phyloP scores from a whole-genome alignment of 108 stramenopile species.

The Fistulifera solaris region DNA sequence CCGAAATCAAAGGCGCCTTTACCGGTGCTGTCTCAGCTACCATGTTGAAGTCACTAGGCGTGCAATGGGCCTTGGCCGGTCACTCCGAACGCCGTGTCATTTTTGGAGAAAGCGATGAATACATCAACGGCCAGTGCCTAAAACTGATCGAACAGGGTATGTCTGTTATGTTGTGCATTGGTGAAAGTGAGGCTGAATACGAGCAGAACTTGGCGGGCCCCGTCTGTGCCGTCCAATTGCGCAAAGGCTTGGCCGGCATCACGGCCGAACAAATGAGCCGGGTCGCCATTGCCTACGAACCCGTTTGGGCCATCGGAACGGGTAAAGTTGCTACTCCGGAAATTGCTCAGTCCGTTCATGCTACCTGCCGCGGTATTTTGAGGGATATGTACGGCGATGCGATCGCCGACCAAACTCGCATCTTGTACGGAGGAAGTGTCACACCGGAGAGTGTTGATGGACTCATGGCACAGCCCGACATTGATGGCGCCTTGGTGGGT shows the following conservation, averaged over 20 bases:
- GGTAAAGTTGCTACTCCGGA: constrained; percentile 36
- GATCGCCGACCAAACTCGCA: constrained; percentile 67
- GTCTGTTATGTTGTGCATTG: constrained; percentile 93
- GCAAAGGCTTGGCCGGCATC: constrained; percentile 79
- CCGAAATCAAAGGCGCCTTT: constrained; percentile 87
- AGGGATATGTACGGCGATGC: constrained; percentile 67
- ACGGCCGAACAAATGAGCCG: constrained; percentile 69
- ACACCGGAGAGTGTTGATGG: constrained; percentile 87
- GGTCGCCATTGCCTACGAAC: constrained; percentile 94
- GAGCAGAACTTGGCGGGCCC: constrained; percentile 87
- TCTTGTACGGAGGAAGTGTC: constrained; percentile 92
- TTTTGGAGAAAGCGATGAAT: constrained; percentile 89
- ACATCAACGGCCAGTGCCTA: constrained; percentile 86
- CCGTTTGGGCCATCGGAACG: constrained; percentile 88
- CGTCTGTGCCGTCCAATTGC: constrained; percentile 85
- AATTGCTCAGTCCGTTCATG: constrained; percentile 60
- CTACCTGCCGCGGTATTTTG: constrained; percentile 68
- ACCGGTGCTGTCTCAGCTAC: constrained; percentile 90
- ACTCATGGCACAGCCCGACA: constrained; percentile 86
- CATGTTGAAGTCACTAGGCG: constrained; percentile 79
- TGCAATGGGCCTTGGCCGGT: constrained; percentile 91
- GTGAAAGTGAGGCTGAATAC: constrained; percentile 87
- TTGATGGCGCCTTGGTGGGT: constrained; percentile 96
- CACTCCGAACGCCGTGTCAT: constrained; percentile 95
- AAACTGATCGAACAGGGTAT: constrained; percentile 89